Base-by-base conservation (phyloP, 2,329 filamentous ascomycete species). In the Ophiocordyceps sinensis region DNA sequence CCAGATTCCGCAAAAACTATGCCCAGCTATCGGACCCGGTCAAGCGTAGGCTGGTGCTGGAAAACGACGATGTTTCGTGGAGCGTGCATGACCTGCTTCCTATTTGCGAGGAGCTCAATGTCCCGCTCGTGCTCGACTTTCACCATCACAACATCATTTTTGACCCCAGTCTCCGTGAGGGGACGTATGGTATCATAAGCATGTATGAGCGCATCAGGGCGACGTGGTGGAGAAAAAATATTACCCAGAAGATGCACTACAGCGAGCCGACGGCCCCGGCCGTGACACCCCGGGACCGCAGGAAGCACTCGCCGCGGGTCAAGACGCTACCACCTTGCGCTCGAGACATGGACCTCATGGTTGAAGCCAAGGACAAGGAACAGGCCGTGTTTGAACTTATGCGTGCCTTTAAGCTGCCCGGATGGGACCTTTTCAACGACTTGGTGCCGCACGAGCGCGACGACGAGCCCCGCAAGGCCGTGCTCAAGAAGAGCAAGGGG, bases 351-450 rank as follows among this genome's bases (percentile, higher is more conserved):
- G 89, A 95, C 54, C 68, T 96, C n/a, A 96, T 96, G 89, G 95
- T 96, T 45, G 89, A 96, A 63, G 89, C 89, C 38, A 96, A 96
- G 58, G 89, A 95, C 55, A 96, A 96, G 61, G 89, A 96, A 57
- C 89, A 96, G 59, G 87, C 89, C 0, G 86, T 95, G 0, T 94
- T 96, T 52, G 86, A 94, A 48, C 70, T 96, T 15, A 95, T 95
- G 87, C 74, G 82, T 19, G 87, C 71, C 0, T 94, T 87, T 58
- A 87, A 81, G 51, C 68, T 96, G 0, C 85, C 87, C 0, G 87
- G 87, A 0, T 84, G 79, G 62, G 70, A 91, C 17, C 71, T 62
- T 0, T 77, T 93, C 55, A 82, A 82, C 49, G 78, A 93, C 41
- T 66, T 96, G 2, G 67, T 89, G 3, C 87, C 88, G 0, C 73